A percentile compares a stretch with the other conserved stretches of the same genome.
Conservation (phyloP, 2,329 filamentous ascomycete species). For the Dothidotthia symphoricarpi region DNA sequence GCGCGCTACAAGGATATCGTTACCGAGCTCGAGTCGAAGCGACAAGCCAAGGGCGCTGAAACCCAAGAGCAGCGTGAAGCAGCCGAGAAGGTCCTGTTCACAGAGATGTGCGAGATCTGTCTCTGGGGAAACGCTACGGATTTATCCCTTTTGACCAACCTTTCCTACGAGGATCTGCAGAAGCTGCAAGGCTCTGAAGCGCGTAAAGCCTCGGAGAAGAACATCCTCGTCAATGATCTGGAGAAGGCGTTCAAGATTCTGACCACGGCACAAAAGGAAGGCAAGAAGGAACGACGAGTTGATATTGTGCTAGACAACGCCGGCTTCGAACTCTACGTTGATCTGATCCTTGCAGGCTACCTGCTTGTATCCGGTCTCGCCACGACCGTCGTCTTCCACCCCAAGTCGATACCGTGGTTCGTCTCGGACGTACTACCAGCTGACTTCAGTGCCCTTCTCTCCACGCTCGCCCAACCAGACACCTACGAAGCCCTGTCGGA, state of each 20-base stretch:
- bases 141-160: conserved; percentile 81
- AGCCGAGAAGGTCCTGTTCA: conserved; percentile 76
- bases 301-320: conserved; percentile 97
- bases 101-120: conserved; percentile 93
- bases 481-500: conserved; percentile 70
- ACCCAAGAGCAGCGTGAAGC: conserved; percentile 57
- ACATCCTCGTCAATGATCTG: conserved; percentile 88
- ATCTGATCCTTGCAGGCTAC: conserved; percentile 88
- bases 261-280: conserved; percentile 62
- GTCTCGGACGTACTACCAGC: conserved; percentile 88
- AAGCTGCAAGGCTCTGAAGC: conserved; percentile 89
- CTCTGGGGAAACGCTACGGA: conserved; percentile 98
- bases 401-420: conserved; percentile 97
- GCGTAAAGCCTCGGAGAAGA: conserved; percentile 81
- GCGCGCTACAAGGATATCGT: conserved; percentile 74
- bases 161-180: conserved; percentile 95
- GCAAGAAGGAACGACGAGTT: conserved; percentile 67
- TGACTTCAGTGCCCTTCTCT: conserved; percentile 82
- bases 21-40: conserved; percentile 60
- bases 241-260: conserved; percentile 68
- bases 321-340: conserved; percentile 95
- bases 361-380: conserved; percentile 81
- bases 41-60: conserved; percentile 43
- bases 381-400: conserved; percentile 82
- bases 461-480: conserved; percentile 73